Conservation (phyloP, 2,329 filamentous ascomycete genomes). For the Stemphylium vesicarium region DNA sequence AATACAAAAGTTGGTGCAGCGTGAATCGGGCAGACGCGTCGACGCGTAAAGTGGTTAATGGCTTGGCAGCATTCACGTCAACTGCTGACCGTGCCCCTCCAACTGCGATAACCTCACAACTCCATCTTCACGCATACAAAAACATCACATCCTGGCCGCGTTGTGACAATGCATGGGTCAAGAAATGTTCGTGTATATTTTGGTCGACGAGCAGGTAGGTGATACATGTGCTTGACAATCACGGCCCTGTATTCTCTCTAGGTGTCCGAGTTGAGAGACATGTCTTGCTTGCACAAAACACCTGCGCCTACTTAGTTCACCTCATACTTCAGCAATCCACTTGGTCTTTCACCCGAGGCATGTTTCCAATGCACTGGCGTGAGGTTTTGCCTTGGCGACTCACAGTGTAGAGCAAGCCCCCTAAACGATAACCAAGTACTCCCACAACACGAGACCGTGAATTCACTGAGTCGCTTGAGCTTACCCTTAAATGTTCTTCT, state of each 20-base stretch:
- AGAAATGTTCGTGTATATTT: too few species aligned
- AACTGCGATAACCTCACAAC: background rate
- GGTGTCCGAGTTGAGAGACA: too few species aligned
- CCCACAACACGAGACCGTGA: background rate
- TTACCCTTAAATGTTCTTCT: background rate
- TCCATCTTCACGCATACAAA: too few species aligned
- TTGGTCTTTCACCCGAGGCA: background rate
- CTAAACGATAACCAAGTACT: background rate
- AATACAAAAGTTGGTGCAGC: constrained; percentile 16
- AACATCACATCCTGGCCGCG: too few species aligned
- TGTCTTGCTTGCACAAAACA: too few species aligned
- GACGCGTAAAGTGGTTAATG: constrained; percentile 40
- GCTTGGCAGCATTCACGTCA: constrained; percentile 21
- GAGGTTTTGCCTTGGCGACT: background rate
- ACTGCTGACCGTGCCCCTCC: constrained; percentile 1
- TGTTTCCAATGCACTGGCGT: background rate
- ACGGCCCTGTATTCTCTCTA: too few species aligned
- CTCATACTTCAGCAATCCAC: too few species aligned
- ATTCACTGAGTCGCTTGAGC: background rate
- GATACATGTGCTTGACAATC: too few species aligned
- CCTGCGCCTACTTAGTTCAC: too few species aligned
- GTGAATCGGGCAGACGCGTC: constrained; percentile 31
- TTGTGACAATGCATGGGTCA: too few species aligned
- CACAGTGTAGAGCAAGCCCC: background rate
- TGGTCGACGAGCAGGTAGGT: too few species aligned